Conservation (phyloP, 768 basidiomycete genomes). For the Boletus reticulatus region DNA sequence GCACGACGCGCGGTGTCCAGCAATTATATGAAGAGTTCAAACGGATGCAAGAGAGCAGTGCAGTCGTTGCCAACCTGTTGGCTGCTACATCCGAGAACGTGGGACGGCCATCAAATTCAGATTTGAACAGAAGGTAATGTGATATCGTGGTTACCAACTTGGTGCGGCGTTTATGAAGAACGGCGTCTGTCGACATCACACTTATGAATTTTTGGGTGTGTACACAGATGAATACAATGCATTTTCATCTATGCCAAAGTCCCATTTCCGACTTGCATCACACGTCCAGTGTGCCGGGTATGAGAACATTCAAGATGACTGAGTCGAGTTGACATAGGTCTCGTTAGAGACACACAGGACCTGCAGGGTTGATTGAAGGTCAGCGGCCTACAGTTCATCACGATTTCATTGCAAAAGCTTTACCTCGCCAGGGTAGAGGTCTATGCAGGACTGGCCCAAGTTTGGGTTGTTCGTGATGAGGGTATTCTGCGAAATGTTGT, state of each 20-base stretch:
- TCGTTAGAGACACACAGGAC: constrained; percentile 27
- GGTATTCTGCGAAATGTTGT: constrained; percentile 43
- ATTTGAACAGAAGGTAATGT: too few species aligned
- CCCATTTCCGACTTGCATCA: not conserved
- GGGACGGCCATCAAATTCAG: too few species aligned
- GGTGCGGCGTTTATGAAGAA: not conserved
- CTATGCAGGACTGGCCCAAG: constrained; percentile 47
- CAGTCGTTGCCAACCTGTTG: constrained; percentile 47
- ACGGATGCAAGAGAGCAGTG: constrained; percentile 55
- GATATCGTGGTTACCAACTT: too few species aligned
- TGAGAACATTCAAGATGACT: constrained; percentile 2
- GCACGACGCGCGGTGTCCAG: constrained; percentile 43
- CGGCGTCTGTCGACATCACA: not conserved
- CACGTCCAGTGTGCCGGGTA: not conserved
- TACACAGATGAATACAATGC: not conserved
- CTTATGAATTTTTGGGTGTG: not conserved
- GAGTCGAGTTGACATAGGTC: constrained; percentile 22
- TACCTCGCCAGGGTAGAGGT: constrained; percentile 63
- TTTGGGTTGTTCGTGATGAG: constrained; percentile 67
- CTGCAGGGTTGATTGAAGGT: constrained; percentile 5
- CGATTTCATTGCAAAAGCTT: not conserved
- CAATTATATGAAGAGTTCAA: constrained; percentile 49
- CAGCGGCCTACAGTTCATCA: not conserved
- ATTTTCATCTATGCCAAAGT: not conserved
- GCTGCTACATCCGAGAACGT: constrained; percentile 24